Evolutionary conservation across 2,329 filamentous ascomycete genomes (phyloP).

Genomic region (Pseudogymnoascus sp.): DNA sequence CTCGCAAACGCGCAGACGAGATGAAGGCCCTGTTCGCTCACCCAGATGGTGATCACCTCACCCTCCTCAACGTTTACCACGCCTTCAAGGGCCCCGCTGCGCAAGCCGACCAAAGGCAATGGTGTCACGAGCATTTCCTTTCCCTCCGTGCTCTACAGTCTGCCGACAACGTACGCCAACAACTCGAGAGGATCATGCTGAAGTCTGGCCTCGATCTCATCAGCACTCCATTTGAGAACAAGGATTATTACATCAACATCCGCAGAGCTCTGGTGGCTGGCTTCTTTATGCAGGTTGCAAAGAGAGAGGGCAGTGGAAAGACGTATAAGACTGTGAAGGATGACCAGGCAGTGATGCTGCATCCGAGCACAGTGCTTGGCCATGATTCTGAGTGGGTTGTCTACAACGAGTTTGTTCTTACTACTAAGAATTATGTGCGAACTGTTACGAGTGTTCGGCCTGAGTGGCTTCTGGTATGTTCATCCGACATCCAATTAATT

Average conservation of each 20-base stretch:
- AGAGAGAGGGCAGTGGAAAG: conserved; percentile 83
- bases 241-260: conserved; percentile 98
- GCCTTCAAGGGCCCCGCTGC: conserved; percentile 77
- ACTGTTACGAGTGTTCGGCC: conserved; percentile 87
- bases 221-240: conserved; percentile 85
- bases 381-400: conserved; percentile 94
- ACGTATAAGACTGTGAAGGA: conserved; percentile 95
- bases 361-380: conserved; percentile 84
- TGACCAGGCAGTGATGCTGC: conserved; percentile 85
- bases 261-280: conserved; percentile 84
- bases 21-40: conserved; percentile 96
- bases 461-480: conserved; percentile 83
- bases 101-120: conserved; percentile 71
- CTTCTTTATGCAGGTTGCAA: conserved; percentile 99
- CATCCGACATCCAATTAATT: conserved; percentile 13
- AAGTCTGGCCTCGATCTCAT: conserved; percentile 78
- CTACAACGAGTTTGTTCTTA: conserved; percentile 97
- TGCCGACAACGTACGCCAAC: conserved; percentile 86
- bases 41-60: conserved; percentile 89
- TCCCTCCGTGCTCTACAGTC: conserved; percentile 82
- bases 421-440: conserved; percentile 95
- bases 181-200: conserved; percentile 96
- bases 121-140: conserved; percentile 96
- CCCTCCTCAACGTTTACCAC: conserved; percentile 95
- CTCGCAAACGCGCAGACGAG: conserved; percentile 87